Conservation (phyloP, 257 asterid species). For the Rhazya stricta region DNA sequence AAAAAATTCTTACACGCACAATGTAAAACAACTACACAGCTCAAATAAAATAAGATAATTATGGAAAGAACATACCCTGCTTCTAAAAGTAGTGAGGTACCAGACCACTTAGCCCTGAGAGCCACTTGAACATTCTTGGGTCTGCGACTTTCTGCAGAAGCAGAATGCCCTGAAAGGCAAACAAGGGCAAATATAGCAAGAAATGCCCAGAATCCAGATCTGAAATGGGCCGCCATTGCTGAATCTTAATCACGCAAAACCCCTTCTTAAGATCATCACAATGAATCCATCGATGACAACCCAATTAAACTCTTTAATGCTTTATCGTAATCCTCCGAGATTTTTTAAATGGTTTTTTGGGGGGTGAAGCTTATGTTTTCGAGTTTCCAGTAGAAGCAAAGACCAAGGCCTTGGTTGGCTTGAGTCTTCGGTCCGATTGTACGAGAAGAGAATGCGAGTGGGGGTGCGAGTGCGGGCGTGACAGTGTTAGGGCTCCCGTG, state of each 20-base stretch:
- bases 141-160: conserved; percentile 48
- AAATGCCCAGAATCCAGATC: conserved; percentile 60
- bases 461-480: not conserved
- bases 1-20: not conserved
- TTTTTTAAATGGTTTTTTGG: not conserved
- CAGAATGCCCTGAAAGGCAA: conserved; percentile 35
- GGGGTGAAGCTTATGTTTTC: not conserved
- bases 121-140: conserved; percentile 98
- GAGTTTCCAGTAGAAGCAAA: not conserved
- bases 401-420: conserved; percentile 14
- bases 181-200: conserved; percentile 33
- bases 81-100: conserved; percentile 83
- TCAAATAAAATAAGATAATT: not conserved
- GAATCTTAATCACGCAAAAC: conserved; percentile 28
- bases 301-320: conserved; percentile 18
- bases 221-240: conserved; percentile 49
- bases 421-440: not conserved
- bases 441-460: not conserved
- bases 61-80: conserved; percentile 63
- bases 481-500: not conserved
- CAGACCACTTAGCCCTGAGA: conserved; percentile 95
- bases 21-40: not conserved
- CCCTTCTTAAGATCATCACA: conserved; percentile 28
- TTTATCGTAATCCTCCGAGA: not conserved
- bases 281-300: conserved; percentile 25